Evolutionary conservation across 352 stramenopile genomes (phyloP), one percentile per base, ranked within the genome.

Genomic region (Halophytophthora polymorphica): DNA sequence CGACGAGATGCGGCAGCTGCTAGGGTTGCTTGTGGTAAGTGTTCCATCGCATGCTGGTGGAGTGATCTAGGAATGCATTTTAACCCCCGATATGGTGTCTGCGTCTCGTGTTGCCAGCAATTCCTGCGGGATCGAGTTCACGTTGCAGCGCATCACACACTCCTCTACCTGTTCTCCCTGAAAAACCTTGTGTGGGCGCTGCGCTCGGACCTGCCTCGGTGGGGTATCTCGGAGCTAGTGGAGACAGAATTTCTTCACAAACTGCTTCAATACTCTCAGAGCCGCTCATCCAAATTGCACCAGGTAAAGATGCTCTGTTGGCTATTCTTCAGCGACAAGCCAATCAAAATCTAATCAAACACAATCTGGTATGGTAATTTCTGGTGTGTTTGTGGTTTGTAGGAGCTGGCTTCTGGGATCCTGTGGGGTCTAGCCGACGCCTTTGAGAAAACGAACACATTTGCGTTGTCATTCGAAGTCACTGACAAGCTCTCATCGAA

Each of bases 141-240:
- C 21, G 50, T 17, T 17, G 34, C 43, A 5, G 49, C 50, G 18
- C 34, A 45, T 5, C 14, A 59, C 29, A 50, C 36, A 25, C 50
- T 25, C 7, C 19, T 64, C 31, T 60, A 64, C 37, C 42, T 64
- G 21, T 39, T 60, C 6, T 46, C 56, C 29, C 37, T 64, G 11
- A 50, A 37, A 12, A 64, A 64, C 41, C 49, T 64, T 14, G 18
- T 64, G 14, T 64, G 56, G 56, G 56, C 56, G 33, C 53, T 45
- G 19, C 56, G 50, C 8, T 36, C 6, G 29, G 25, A 55, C 0
- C 21, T 64, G 2, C n/a, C 39, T 13, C 58, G 50, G 45, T 64
- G 50, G 56, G 56, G 56, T 15, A 41, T 60, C 22, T 25, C 28
- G 11, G 56, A 60, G 3, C 34, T 64, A 12, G 42, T 35, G 10